Conservation (phyloP, 306 rosid species). For the Rubus idaeus region DNA sequence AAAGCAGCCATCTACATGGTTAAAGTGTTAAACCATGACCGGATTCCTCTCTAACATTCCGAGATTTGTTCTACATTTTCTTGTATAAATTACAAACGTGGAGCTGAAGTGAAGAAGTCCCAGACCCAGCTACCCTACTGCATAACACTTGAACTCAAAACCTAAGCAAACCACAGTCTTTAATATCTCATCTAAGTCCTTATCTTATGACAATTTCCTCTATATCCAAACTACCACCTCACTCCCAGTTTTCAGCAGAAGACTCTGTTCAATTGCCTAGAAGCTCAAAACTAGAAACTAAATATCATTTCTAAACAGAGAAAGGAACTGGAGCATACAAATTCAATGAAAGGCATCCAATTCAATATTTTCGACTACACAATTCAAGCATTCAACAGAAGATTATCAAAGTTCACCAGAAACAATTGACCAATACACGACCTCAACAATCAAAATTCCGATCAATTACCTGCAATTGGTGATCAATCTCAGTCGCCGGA, state of each 20-base stretch:
- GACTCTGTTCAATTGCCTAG: background rate
- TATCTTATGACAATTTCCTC: no score
- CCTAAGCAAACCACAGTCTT: background rate
- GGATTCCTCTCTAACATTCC: background rate
- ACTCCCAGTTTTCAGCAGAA: background rate
- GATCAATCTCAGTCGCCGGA: constrained; percentile 75
- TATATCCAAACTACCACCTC: background rate
- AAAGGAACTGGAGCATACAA: background rate
- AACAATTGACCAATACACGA: background rate
- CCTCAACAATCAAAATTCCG: background rate
- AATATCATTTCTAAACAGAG: background rate
- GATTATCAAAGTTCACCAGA: background rate
- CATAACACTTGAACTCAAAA: background rate
- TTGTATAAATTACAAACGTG: background rate
- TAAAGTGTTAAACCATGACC: background rate
- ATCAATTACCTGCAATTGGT: constrained; percentile 68
- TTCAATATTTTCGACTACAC: background rate
- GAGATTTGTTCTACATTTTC: background rate
- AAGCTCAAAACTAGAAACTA: background rate
- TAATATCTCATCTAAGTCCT: background rate
- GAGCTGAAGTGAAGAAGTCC: background rate
- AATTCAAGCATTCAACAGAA: background rate
- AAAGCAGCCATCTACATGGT: no score
- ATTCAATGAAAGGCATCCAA: background rate
- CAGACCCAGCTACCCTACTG: background rate